phyloP scores from a whole-genome alignment of 495 filamentous ascomycete species.

The Daldinia concentrica region DNA sequence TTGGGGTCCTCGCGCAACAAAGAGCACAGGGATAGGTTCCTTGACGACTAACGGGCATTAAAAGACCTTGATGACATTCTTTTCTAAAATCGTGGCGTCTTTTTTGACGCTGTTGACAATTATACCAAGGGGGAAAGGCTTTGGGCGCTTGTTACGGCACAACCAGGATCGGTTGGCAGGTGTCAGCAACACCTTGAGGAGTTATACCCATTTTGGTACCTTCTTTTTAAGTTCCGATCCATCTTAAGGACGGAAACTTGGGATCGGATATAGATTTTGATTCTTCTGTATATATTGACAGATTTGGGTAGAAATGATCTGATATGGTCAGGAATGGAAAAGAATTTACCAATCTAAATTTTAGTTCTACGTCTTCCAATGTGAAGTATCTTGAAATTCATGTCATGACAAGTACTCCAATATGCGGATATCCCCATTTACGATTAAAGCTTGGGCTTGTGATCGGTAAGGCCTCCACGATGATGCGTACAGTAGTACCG shows the following conservation, averaged over 20 bases:
- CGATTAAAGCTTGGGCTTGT: background rate
- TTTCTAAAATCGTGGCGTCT: slow-evolving; percentile 3
- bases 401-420: background rate
- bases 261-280: slow-evolving; percentile 42
- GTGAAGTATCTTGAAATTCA: background rate
- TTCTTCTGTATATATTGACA: slow-evolving; percentile 45
- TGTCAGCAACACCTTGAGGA: slow-evolving; percentile 5
- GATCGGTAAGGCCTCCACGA: background rate
- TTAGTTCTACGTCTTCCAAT: background rate
- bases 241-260: slow-evolving; percentile 1
- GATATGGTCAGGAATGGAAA: slow-evolving; percentile 19
- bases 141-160: slow-evolving; percentile 20
- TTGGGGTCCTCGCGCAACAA: slow-evolving; percentile 10
- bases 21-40: slow-evolving; percentile 16
- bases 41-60: slow-evolving; percentile 32
- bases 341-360: slow-evolving; percentile 10
- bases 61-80: slow-evolving; percentile 35
- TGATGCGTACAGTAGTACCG: background rate
- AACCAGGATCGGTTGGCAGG: slow-evolving; percentile 21
- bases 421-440: background rate
- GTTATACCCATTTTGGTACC: slow-evolving; percentile 14
- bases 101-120: slow-evolving; percentile 11
- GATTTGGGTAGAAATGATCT: slow-evolving; percentile 22
- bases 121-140: slow-evolving; percentile 24
- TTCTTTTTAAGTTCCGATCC: slow-evolving; percentile 17